Evolutionary conservation across 1,139 yeast species (phyloP), one percentile per base, ranked within the genome.

Genomic region (Blastobotrys indianensis): DNA sequence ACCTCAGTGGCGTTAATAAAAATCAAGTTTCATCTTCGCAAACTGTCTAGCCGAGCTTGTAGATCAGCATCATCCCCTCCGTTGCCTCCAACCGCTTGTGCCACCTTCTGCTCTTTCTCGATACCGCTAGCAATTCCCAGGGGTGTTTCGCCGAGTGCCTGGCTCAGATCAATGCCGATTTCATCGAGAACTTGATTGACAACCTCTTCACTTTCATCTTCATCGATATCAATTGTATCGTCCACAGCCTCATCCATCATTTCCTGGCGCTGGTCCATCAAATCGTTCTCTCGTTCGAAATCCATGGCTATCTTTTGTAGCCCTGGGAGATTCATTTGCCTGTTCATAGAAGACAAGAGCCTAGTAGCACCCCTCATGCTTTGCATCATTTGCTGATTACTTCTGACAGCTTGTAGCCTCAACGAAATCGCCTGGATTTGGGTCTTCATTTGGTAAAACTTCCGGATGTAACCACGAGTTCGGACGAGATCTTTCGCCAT

Each of bases 191-290:
- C 97, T 65, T 84, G 87, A 61, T 82, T 80, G 48, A 94, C 90
- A 40, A 92, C 85, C 59, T 90, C 97, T 60, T 92, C 97, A 11
- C 86, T 85, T 62, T 92, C 97, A 49, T 85, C 81, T 50, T 85
- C 81, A 54, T 80, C 88, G 62, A 82, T 86, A 46, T 84, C 94
- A 88, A 90, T 86, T 25, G 92, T 83, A 63, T 90, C 97, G 62
- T 92, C 98, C 57, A 94, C 83, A 11, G 96, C 95, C 62, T 92
- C 98, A 63, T 92, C 98, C 86, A 92, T 94, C 77, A 92, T 87
- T 62, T 94, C 99, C 64, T 92, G 97, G 59, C 95, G 83, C 68
- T 92, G 98, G 65, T 92, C 97, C 97, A 92, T 92, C 62, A 94
- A 71, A 62, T 92, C 98, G 65, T 85, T 87, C 63, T 92, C 95